phyloP scores from a whole-genome alignment of 164 flowering plant genomes.

The Cinnamomum micranthum region DNA sequence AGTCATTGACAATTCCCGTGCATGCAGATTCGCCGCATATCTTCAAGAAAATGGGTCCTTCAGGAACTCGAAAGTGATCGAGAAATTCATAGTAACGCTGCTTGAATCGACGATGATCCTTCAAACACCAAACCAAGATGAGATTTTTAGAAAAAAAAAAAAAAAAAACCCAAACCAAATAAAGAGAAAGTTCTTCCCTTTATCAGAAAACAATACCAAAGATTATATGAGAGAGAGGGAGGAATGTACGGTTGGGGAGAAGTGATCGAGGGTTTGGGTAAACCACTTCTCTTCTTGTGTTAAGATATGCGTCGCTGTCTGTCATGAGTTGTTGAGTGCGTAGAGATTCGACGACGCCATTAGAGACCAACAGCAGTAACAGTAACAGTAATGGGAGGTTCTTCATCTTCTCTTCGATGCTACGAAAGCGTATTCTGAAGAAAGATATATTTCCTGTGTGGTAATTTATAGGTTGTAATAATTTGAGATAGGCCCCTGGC shows the following conservation, averaged over 20 bases:
- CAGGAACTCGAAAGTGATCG: constrained; percentile 61
- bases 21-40: constrained; percentile 89
- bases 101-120: constrained; percentile 73
- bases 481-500: too few relatives aligned
- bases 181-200: too few relatives aligned
- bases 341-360: constrained; percentile 25
- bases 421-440: too few relatives aligned
- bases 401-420: background rate
- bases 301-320: constrained; percentile 38
- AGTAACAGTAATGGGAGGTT: background rate
- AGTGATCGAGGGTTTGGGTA: constrained; percentile 91
- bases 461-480: too few relatives aligned
- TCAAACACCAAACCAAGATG: constrained; percentile 18
- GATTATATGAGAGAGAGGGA: constrained; percentile 6
- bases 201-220: background rate
- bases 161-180: background rate
- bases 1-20: constrained; percentile 80
- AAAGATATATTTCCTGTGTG: too few relatives aligned
- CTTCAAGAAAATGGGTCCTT: constrained; percentile 83
- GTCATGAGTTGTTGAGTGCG: constrained; percentile 6
- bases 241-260: constrained; percentile 58
- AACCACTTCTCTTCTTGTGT: constrained; percentile 72
- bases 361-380: constrained; percentile 2
- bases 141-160: background rate
- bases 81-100: constrained; percentile 90